Evolutionary conservation across 1,284 basidiomycete species (phyloP).

Genomic region (Tylopilus sp.): DNA sequence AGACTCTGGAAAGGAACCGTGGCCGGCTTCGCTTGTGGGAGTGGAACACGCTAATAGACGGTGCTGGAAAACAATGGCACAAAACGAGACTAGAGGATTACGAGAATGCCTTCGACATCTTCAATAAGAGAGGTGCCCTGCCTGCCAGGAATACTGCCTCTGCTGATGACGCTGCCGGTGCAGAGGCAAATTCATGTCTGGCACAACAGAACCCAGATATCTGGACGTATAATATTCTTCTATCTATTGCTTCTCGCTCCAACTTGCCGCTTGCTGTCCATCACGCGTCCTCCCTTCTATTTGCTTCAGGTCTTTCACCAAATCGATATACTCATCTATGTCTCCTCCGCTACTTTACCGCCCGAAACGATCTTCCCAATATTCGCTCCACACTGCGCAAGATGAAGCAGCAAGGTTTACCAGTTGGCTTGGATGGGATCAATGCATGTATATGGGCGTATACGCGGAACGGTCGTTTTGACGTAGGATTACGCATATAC

Average conservation of each 20-base stretch:
- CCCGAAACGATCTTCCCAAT: slow-evolving; percentile 43
- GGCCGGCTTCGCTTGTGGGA: slow-evolving; percentile 55
- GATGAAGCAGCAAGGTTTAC: slow-evolving; percentile 47
- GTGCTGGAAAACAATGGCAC: slow-evolving; percentile 63
- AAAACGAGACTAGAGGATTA: slow-evolving; percentile 55
- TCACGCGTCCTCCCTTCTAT: slow-evolving; percentile 51
- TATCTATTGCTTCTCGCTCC: slow-evolving; percentile 59
- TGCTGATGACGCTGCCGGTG: not conserved
- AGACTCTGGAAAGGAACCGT: slow-evolving; percentile 48
- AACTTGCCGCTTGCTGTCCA: slow-evolving; percentile 42
- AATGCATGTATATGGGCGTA: slow-evolving; percentile 69
- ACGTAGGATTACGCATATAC: slow-evolving; percentile 60
- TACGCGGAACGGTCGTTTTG: slow-evolving; percentile 48
- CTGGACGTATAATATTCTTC: slow-evolving; percentile 62
- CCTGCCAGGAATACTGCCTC: slow-evolving; percentile 13
- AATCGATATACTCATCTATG: slow-evolving; percentile 60
- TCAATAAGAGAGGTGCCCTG: slow-evolving; percentile 51
- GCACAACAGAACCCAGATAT: slow-evolving; percentile 48
- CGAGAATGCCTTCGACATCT: slow-evolving; percentile 56
- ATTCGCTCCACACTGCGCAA: slow-evolving; percentile 52
- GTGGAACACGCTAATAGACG: slow-evolving; percentile 71
- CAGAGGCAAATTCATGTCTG: not conserved
- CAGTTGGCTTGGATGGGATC: slow-evolving; percentile 59
- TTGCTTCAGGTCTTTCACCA: slow-evolving; percentile 48
- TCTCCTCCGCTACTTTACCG: slow-evolving; percentile 54